Conservation (phyloP, 352 stramenopile species). For the Phytopythium litorale region DNA sequence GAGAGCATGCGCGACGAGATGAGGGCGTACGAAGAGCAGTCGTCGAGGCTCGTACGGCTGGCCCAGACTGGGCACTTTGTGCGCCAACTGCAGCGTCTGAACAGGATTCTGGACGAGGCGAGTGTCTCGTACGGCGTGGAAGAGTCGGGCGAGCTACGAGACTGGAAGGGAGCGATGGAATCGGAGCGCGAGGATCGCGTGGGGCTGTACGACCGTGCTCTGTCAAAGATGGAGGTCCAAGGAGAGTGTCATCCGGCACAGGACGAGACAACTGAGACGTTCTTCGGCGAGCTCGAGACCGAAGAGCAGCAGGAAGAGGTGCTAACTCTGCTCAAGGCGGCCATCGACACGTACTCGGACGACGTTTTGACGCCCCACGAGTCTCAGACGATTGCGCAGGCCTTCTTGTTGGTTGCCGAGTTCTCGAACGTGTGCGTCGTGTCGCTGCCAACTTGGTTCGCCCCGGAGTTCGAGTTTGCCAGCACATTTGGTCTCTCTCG, state of each 20-base stretch:
- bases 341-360: neutral
- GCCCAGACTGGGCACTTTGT: conserved; percentile 2
- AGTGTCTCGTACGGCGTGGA: neutral
- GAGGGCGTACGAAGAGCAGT: neutral
- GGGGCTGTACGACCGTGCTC: neutral
- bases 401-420: neutral
- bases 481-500: neutral
- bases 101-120: neutral
- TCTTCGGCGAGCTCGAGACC: neutral
- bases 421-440: neutral
- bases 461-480: neutral
- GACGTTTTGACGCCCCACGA: neutral
- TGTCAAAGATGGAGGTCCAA: neutral
- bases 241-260: no score
- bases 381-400: neutral
- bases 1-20: conserved; percentile 2
- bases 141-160: neutral
- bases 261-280: no score
- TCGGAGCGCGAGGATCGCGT: neutral
- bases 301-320: neutral
- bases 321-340: neutral
- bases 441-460: neutral
- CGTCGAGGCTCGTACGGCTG: neutral
- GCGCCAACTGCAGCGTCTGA: neutral
- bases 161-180: neutral